phyloP scores from a whole-genome alignment of 768 basidiomycete genomes.

The Cyclocybe aegerita region DNA sequence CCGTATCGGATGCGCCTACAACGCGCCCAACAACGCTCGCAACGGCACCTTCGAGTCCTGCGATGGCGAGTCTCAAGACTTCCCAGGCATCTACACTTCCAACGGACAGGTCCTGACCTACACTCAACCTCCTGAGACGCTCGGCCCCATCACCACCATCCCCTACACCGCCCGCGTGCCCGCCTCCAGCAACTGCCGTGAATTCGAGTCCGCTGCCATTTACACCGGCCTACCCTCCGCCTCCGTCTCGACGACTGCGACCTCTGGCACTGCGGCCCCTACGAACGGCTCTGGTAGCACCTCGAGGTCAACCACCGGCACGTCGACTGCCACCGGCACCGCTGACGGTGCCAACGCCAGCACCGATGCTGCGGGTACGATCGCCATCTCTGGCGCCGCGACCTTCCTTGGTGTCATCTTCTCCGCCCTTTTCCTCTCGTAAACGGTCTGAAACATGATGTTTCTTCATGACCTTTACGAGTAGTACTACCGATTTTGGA shows the following conservation, averaged over 20 bases:
- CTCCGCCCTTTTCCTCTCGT: conserved; percentile 19
- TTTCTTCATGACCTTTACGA: not conserved
- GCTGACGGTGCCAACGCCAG: not conserved
- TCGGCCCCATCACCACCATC: conserved; percentile 34
- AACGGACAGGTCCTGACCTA: conserved; percentile 31
- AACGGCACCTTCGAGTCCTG: conserved; percentile 62
- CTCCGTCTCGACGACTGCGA: conserved; percentile 1
- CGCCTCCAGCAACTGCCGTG: conserved; percentile 33
- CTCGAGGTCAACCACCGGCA: conserved; percentile 1
- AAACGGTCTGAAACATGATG: not conserved
- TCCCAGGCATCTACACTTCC: conserved; percentile 47
- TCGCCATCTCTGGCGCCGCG: conserved; percentile 8
- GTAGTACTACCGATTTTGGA: not conserved
- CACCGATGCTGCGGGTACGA: conserved; percentile 2
- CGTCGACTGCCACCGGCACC: conserved; percentile 3
- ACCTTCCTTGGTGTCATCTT: conserved; percentile 15
- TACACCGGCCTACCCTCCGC: conserved; percentile 24
- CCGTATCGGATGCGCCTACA: conserved; percentile 71
- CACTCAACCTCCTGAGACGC: conserved; percentile 37
- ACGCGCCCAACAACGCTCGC: conserved; percentile 63
- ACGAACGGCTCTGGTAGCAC: not conserved
- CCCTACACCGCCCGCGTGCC: conserved; percentile 40
- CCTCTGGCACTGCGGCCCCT: conserved; percentile 1
- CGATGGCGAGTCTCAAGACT: conserved; percentile 59
- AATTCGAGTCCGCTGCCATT: conserved; percentile 27